These are phyloP conservation scores for Backusella circina DNA, from an alignment of 192 early-diverging fungal genomes.

Conservation along the genomic window DNA sequence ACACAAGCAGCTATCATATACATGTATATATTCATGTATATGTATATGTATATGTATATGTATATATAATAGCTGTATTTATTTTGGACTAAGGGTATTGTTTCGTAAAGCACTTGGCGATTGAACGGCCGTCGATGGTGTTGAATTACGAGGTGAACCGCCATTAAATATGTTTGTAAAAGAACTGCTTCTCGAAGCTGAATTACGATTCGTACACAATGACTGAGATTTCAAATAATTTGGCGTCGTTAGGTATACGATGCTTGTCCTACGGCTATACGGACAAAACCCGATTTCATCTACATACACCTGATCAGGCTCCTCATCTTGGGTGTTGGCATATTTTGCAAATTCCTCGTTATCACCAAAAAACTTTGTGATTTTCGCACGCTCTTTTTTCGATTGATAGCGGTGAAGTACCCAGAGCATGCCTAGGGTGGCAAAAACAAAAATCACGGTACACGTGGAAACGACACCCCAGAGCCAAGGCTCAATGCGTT, in stretches of 20 bases:
- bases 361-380: slow-evolving; percentile 27
- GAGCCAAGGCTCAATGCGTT: slow-evolving; percentile 14
- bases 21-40: too few relatives aligned
- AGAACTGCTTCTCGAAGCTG: neutral
- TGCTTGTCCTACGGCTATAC: neutral
- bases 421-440: slow-evolving; percentile 19
- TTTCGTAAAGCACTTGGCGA: slow-evolving; percentile 2
- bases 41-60: neutral
- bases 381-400: slow-evolving; percentile 32
- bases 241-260: slow-evolving; percentile 26
- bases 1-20: neutral
- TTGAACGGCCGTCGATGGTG: neutral
- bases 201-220: neutral
- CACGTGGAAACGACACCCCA: slow-evolving; percentile 27
- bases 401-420: slow-evolving; percentile 37
- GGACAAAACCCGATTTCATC: neutral
- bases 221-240: slow-evolving; percentile 23
- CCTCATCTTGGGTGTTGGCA: slow-evolving; percentile 9
- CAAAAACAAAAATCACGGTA: slow-evolving; percentile 27
- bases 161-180: neutral
- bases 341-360: slow-evolving; percentile 26
- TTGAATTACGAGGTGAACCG: neutral
- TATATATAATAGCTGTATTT: neutral
- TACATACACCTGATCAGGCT: neutral
- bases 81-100: neutral